phyloP scores from a whole-genome alignment of 2,329 filamentous ascomycete genomes.

The Raffaelea deltoideospora region DNA sequence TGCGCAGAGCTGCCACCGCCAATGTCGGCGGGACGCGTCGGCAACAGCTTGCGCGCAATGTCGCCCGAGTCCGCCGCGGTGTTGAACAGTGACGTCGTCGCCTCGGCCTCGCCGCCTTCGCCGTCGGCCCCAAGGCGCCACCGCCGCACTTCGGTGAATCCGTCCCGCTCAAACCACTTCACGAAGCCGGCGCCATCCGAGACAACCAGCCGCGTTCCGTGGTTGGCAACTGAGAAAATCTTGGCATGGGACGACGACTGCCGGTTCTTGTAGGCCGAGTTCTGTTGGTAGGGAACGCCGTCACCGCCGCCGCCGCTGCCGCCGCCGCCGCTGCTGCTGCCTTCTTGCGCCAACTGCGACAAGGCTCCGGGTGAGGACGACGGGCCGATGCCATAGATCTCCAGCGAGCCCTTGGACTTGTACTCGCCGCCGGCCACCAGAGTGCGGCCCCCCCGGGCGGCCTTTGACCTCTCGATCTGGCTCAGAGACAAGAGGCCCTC shows the following conservation, averaged over 20 bases:
- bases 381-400: slow-evolving; percentile 56
- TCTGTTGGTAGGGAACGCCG: slow-evolving; percentile 18
- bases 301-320: no score
- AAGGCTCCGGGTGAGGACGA: slow-evolving; percentile 5
- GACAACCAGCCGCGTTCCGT: slow-evolving; percentile 69
- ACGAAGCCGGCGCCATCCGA: slow-evolving; percentile 73
- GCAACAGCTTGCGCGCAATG: slow-evolving; percentile 66
- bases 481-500: slow-evolving; percentile 38
- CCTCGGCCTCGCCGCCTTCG: slow-evolving; percentile 29
- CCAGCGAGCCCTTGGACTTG: slow-evolving; percentile 77
- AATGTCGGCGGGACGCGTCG: slow-evolving; percentile 28
- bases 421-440: slow-evolving; percentile 79
- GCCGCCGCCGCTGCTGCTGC: no score
- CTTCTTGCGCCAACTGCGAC: slow-evolving; percentile 10
- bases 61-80: slow-evolving; percentile 45
- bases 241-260: slow-evolving; percentile 72
- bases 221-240: slow-evolving; percentile 63
- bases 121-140: slow-evolving; percentile 29
- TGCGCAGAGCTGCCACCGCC: neutral
- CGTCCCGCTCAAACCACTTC: slow-evolving; percentile 86
- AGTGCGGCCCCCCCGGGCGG: slow-evolving; percentile 39
- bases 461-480: slow-evolving; percentile 38
- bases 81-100: slow-evolving; percentile 33
- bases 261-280: slow-evolving; percentile 55
- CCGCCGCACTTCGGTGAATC: slow-evolving; percentile 42